Base-by-base conservation (phyloP, 805 yeast species). In the Isabelozyma gotoi region DNA sequence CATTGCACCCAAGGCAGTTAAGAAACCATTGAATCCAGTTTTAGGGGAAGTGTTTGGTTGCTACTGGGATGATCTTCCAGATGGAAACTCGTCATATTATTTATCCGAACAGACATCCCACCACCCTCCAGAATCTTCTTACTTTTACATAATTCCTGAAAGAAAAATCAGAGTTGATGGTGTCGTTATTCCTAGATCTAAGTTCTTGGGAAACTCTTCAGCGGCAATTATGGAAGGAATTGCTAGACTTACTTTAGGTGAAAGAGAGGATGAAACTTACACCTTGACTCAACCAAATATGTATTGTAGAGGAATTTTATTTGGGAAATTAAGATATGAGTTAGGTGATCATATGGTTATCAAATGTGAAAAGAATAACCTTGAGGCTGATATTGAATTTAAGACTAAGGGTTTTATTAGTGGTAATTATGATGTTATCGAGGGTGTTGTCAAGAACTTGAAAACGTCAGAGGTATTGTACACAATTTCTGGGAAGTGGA, bases 101-200 rank as follows among this genome's bases (percentile, higher is more conserved):
- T 66, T 92, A 16, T 76, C 97, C 1, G 99, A 94, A 63, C 99
- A 94, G 64, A 91, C 97, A 0, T 87, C 96, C 24, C 99, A 94
- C 59, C 99, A 94, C 62, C 98, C 99, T n/a, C 99, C 99, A 11
- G 86, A 94, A 61, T 88, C 97, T 0, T 84, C 96, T 0, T 94
- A 92, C 65, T 94, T 90, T 60, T 94, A 88, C 62, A 73, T 84
- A 65, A 78, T 88, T 31, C 99, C 99, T 0, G 85, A 81, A 44
- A 78, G 79, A 45, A 80, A 80, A 52, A 87, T 94, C 45, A 79
- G 94, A 49, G 89, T 85, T 17, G 99, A 94, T 58, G 99, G 99
- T 21, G 77, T 85, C 11, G 81, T 90, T 15, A 74, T 89, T 36
- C 99, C 99, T 17, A 84, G 80, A 57, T 90, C 97, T 1, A 80